Evolutionary conservation across 108 stramenopile genomes (phyloP), one percentile per base, ranked within the genome.

Genomic region (Aurantiochytrium sp.): DNA sequence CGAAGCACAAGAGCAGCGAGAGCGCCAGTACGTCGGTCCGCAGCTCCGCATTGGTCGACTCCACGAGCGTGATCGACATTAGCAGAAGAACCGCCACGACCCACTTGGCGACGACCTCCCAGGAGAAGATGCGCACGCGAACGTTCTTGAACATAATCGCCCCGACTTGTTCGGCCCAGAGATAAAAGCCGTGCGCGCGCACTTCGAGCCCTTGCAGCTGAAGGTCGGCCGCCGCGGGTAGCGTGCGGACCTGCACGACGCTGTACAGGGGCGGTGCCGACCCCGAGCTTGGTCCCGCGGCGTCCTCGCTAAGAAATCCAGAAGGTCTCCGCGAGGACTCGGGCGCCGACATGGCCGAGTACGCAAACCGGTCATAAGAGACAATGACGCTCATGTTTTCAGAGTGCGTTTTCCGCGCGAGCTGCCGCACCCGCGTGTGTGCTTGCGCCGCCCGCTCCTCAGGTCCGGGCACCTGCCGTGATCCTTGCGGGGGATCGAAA

Each of bases 71-170:
- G 30, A 81, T 41, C 21, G 73, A 41, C 6, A 81, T 24, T 6
- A 81, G 73, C 73, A 81, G 30, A 24, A 81, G 36, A 17, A 81
- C 45, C 17, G 45, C 39, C 6, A 48, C 45, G 30, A 81, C 6
- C 73, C 73, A 81, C 45, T 81, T 81, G 45, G 73, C 45, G n/a
- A 81, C 45, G 1, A 30, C 73, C 32, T 81, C 73, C 39, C 39
- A 48, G 6, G 73, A 48, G 12, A 81, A 81, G 1, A 81, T 22
- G 45, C 73, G 73, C 2, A 48, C 45, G 6, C 45, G 39, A 24
- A 48, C 6, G 45, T 81, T 81, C 45, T 81, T 81, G n/a, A 41
- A 48, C n/a, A 42, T 81, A 1, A 81, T 41, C 6, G 73, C 45
- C 12, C 2, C 2, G 17, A 24, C n/a, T 30, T 81, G 73, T 24